Conservation (phyloP, 1,284 basidiomycete genomes). For the Microbotryomycetes sp. region DNA sequence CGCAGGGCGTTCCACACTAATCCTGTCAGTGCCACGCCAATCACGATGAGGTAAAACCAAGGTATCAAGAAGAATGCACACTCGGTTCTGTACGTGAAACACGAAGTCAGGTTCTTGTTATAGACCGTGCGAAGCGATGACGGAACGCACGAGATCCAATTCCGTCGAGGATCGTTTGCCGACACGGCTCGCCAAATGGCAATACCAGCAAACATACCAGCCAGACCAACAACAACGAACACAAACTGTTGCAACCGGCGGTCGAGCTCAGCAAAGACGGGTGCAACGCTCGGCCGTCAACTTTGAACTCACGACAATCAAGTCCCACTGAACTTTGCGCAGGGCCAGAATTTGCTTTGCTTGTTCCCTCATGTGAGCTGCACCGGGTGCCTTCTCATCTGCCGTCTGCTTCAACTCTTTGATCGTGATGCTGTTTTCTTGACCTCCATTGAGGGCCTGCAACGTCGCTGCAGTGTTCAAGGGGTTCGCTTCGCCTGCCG, state of each 20-base stretch:
- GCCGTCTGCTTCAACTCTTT: constrained; percentile 10
- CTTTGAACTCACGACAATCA: constrained; percentile 4
- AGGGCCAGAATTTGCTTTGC: constrained; percentile 19
- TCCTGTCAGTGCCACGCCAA: constrained; percentile 3
- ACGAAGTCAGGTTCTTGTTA: neutral
- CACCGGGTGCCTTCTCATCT: neutral
- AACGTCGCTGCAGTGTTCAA: neutral
- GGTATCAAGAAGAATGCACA: constrained; percentile 9
- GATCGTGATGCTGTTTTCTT: constrained; percentile 1
- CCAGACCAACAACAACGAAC: constrained; percentile 6
- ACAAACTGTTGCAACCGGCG: constrained; percentile 5
- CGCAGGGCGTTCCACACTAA: constrained; percentile 11
- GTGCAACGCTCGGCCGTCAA: neutral
- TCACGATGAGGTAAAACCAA: constrained; percentile 14
- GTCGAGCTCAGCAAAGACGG: neutral
- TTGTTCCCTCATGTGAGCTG: constrained; percentile 5
- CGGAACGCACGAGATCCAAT: neutral
- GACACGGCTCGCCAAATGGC: constrained; percentile 8
- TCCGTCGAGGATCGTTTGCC: neutral
- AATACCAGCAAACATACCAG: constrained; percentile 1
- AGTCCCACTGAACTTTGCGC: constrained; percentile 12
- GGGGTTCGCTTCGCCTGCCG: neutral
- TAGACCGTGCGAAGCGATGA: neutral
- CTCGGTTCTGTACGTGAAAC: constrained; percentile 1
- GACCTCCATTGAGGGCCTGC: neutral